These are phyloP conservation scores for Polytrichum formosum DNA, from an alignment of 225 moss, liverwort and hornwort genomes.

Conservation along the genomic window DNA sequence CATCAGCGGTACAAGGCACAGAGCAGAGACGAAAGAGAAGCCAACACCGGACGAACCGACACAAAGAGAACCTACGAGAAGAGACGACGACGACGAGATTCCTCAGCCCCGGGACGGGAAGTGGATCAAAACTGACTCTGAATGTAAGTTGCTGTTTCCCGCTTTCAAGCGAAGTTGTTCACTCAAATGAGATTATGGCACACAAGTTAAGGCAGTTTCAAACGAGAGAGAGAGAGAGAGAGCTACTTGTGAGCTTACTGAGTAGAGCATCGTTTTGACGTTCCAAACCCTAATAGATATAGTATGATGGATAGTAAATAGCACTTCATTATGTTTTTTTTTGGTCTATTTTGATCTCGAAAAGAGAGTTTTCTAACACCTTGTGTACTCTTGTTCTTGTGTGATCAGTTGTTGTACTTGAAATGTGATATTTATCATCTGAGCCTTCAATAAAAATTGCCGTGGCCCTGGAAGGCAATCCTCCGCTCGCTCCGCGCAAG, in stretches of 20 bases:
- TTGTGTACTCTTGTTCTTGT: neutral
- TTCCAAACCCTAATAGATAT: neutral
- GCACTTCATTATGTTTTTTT: neutral
- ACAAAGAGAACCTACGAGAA: neutral
- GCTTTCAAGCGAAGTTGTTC: neutral
- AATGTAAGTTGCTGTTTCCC: slow-evolving; percentile 16
- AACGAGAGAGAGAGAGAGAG: too few species aligned
- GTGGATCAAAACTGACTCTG: slow-evolving; percentile 28
- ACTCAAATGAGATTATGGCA: neutral
- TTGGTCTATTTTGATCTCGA: neutral
- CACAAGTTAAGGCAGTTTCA: neutral
- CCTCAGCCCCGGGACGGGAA: slow-evolving; percentile 11
- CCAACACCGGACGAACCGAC: neutral
- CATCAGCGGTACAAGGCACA: neutral
- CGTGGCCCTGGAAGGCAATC: too few species aligned
- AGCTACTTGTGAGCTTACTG: neutral
- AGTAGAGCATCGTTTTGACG: neutral
- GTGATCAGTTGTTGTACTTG: slow-evolving; percentile 3
- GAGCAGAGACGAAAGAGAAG: neutral
- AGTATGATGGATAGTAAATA: neutral
- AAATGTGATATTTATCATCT: slow-evolving; percentile 2
- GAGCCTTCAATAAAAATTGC: too few species aligned
- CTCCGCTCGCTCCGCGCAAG: too few species aligned
- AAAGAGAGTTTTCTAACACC: neutral
- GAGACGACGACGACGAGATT: neutral